phyloP scores from a whole-genome alignment of 345 rosid genomes.

The Lumnitzera littorea region DNA sequence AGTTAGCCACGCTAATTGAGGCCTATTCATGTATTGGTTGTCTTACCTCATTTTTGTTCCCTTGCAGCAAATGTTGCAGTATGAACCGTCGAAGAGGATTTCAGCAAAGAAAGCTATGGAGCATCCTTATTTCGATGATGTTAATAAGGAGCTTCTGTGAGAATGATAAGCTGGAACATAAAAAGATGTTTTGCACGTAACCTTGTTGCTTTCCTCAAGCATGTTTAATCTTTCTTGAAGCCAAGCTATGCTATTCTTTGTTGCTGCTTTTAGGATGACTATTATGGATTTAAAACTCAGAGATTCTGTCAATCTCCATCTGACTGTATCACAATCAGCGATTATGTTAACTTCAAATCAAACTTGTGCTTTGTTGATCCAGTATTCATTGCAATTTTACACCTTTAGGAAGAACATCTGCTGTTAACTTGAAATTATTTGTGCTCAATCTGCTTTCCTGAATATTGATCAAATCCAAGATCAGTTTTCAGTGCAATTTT shows the following conservation, averaged over 20 bases:
- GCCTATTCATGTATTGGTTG: not conserved
- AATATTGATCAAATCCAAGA: too few species aligned
- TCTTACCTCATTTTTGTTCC: not conserved
- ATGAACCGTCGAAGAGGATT: constrained; percentile 76
- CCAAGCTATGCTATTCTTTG: not conserved
- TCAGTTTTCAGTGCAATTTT: too few species aligned
- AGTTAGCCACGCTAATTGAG: not conserved
- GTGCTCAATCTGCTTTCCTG: too few species aligned
- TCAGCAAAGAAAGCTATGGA: constrained; percentile 95
- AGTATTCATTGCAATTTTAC: too few species aligned
- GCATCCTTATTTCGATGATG: constrained; percentile 82
- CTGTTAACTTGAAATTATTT: too few species aligned
- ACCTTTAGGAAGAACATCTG: too few species aligned
- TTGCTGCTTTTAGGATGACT: too few species aligned
- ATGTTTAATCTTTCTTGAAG: not conserved
- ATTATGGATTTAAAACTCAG: too few species aligned
- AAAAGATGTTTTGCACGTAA: not conserved
- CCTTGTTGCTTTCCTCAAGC: constrained; percentile 11
- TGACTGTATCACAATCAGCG: too few species aligned
- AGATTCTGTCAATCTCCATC: too few species aligned
- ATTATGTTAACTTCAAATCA: too few species aligned
- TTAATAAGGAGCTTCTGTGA: constrained; percentile 53
- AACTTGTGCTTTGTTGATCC: too few species aligned
- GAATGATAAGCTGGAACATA: not conserved
- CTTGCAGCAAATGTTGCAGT: constrained; percentile 87